Conservation (phyloP, 2,329 filamentous ascomycete species). For the Ophiognomonia clavigignenti-juglandacearum region DNA sequence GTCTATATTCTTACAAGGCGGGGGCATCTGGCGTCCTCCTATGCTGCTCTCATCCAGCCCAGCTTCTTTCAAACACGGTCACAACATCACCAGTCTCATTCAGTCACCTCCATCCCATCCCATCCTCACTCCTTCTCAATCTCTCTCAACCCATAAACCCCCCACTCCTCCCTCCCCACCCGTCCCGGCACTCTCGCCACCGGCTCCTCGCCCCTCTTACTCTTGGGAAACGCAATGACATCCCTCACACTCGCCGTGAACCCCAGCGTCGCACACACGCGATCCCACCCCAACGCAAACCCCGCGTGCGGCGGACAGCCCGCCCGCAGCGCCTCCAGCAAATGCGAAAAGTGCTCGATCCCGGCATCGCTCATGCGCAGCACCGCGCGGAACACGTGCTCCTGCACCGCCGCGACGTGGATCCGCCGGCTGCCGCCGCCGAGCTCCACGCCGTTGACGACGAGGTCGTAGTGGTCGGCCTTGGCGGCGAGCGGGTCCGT, state of each 20-base stretch:
- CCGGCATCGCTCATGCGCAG: constrained; percentile 70
- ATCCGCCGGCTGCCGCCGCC: constrained; percentile 92
- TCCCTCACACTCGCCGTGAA: constrained; percentile 76
- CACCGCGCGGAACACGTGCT: constrained; percentile 78
- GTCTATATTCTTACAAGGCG: too few species aligned
- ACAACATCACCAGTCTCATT: too few species aligned
- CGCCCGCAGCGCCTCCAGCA: constrained; percentile 74
- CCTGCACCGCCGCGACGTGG: constrained; percentile 76
- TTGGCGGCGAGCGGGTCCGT: constrained; percentile 66
- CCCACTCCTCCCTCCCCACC: constrained; percentile 54
- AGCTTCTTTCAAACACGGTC: too few species aligned
- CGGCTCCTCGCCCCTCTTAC: constrained; percentile 79
- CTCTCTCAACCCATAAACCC: constrained; percentile 38
- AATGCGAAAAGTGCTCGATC: constrained; percentile 76
- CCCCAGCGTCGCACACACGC: constrained; percentile 74
- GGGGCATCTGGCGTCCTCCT: too few species aligned
- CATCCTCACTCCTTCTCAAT: background rate
- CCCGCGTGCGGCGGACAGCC: constrained; percentile 95
- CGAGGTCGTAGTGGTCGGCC: constrained; percentile 92
- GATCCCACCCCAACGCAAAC: constrained; percentile 87
- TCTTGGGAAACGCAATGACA: constrained; percentile 97
- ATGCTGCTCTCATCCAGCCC: too few species aligned
- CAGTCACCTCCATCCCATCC: too few species aligned
- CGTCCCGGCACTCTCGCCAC: constrained; percentile 73
- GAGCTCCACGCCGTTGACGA: constrained; percentile 91